Percentiles rank a stretch among this genome's conserved stretches.
Conservation (phyloP, 805 yeast genomes). For the Saccharomycopsis babjevae region DNA sequence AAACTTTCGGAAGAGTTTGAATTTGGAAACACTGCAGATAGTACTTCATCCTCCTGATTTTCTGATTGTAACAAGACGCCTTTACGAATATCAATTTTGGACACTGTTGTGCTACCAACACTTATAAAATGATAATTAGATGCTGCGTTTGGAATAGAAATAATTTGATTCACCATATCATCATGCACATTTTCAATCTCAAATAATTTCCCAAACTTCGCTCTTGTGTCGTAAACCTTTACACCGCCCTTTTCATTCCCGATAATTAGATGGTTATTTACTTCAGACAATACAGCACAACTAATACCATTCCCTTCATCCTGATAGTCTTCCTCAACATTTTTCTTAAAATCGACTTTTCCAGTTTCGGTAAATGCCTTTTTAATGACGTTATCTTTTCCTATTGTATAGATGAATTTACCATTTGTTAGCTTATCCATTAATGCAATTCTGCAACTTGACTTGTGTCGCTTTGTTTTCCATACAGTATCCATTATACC, state of each 20-base stretch:
- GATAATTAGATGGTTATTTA: slow-evolving; percentile 36
- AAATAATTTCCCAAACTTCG: slow-evolving; percentile 35
- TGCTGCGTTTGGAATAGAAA: slow-evolving; percentile 48
- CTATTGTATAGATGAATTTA: slow-evolving; percentile 54
- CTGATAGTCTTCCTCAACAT: slow-evolving; percentile 20
- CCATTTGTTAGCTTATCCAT: slow-evolving; percentile 54
- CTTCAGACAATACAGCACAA: slow-evolving; percentile 28
- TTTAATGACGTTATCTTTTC: slow-evolving; percentile 72
- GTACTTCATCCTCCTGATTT: slow-evolving; percentile 89
- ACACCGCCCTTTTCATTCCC: slow-evolving; percentile 66
- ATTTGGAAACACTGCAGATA: slow-evolving; percentile 62
- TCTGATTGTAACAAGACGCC: slow-evolving; percentile 60
- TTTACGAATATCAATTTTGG: slow-evolving; percentile 70
- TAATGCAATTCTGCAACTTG: slow-evolving; percentile 65
- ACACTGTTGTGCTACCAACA: slow-evolving; percentile 71
- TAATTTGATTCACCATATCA: slow-evolving; percentile 67
- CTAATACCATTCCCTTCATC: slow-evolving; percentile 18
- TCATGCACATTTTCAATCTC: slow-evolving; percentile 50
- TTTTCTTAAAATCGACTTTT: slow-evolving; percentile 50
- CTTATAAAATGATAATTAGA: slow-evolving; percentile 74
- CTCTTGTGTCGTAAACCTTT: slow-evolving; percentile 47
- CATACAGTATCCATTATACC: slow-evolving; percentile 37
- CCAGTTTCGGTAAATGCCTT: slow-evolving; percentile 66
- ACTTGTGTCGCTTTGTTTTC: slow-evolving; percentile 87
- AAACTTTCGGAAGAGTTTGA: slow-evolving; percentile 51